A percentile compares a stretch with the other conserved stretches of the same genome.
Conservation (phyloP, 306 rosid species). For the Vachellia pachyceras region DNA sequence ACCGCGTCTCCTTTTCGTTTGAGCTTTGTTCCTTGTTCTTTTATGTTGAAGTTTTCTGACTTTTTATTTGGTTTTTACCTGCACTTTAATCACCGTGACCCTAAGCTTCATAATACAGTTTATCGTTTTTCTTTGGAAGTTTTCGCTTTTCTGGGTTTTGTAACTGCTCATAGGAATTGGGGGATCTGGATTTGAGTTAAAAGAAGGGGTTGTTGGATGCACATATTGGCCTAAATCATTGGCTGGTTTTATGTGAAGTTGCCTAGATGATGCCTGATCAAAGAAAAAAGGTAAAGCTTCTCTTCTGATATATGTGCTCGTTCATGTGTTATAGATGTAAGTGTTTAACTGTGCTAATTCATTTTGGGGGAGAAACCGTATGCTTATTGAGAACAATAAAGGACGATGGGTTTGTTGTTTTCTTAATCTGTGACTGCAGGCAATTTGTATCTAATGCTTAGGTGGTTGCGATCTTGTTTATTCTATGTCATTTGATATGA, state of each 20-base stretch:
- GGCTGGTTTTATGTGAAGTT: conserved; percentile 51
- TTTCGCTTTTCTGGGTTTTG: conserved; percentile 43
- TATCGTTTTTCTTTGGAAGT: conserved; percentile 27
- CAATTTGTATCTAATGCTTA: neutral
- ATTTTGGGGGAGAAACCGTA: neutral
- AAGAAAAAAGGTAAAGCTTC: conserved; percentile 70
- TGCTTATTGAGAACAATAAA: neutral
- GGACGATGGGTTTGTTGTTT: conserved; percentile 5
- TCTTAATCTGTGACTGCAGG: neutral
- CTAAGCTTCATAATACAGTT: conserved; percentile 35
- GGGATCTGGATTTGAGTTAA: conserved; percentile 52
- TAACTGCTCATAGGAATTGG: conserved; percentile 27
- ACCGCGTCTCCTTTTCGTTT: conserved; percentile 31
- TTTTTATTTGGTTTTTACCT: conserved; percentile 26
- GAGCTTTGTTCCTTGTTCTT: conserved; percentile 24
- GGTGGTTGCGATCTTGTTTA: neutral
- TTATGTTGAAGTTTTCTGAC: conserved; percentile 28
- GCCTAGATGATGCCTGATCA: conserved; percentile 78
- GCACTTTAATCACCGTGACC: conserved; percentile 35
- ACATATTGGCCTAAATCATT: conserved; percentile 37
- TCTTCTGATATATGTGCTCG: conserved; percentile 9
- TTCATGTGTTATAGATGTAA: neutral
- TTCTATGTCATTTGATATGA: neutral
- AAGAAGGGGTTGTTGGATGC: conserved; percentile 51
- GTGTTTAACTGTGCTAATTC: neutral